A percentile compares a stretch with the other conserved stretches of the same genome.
Conservation (phyloP, 2,329 filamentous ascomycete species). For the Zasmidium cellare region DNA sequence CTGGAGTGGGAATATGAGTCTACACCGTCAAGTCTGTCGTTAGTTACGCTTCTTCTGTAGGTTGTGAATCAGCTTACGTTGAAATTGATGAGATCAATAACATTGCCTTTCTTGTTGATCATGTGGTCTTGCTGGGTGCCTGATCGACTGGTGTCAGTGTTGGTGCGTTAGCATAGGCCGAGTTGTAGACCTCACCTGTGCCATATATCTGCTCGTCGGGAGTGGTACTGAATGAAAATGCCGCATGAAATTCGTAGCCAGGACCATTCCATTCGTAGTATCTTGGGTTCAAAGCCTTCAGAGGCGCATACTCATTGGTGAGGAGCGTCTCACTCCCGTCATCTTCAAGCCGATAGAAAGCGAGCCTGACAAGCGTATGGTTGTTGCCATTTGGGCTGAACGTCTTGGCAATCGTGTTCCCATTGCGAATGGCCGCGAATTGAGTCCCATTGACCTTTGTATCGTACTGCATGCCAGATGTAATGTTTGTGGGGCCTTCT, state of each 20-base stretch:
- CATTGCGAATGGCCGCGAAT: slow-evolving; percentile 36
- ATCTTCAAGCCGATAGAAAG: slow-evolving; percentile 37
- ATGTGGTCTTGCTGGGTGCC: slow-evolving; percentile 34
- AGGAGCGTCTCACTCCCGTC: slow-evolving; percentile 39
- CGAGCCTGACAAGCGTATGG: slow-evolving; percentile 35
- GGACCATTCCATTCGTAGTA: slow-evolving; percentile 39
- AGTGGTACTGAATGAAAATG: slow-evolving; percentile 39
- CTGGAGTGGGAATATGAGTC: slow-evolving; percentile 33
- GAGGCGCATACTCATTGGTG: slow-evolving; percentile 37
- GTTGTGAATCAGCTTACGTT: slow-evolving; percentile 13
- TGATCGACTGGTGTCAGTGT: background rate
- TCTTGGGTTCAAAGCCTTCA: slow-evolving; percentile 38
- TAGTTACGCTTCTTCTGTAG: background rate
- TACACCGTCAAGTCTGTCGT: background rate
- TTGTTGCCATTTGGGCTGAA: slow-evolving; percentile 32
- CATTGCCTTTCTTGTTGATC: slow-evolving; percentile 35
- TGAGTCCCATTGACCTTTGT: slow-evolving; percentile 35
- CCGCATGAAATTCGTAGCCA: slow-evolving; percentile 38
- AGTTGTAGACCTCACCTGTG: slow-evolving; percentile 11
- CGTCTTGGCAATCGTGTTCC: slow-evolving; percentile 39
- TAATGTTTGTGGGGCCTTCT: slow-evolving; percentile 38
- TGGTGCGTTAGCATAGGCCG: background rate
- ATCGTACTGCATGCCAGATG: slow-evolving; percentile 36
- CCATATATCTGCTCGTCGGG: slow-evolving; percentile 36
- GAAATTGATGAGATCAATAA: slow-evolving; percentile 35